phyloP scores from a whole-genome alignment of 768 basidiomycete genomes.

The Mycena rebaudengoi region DNA sequence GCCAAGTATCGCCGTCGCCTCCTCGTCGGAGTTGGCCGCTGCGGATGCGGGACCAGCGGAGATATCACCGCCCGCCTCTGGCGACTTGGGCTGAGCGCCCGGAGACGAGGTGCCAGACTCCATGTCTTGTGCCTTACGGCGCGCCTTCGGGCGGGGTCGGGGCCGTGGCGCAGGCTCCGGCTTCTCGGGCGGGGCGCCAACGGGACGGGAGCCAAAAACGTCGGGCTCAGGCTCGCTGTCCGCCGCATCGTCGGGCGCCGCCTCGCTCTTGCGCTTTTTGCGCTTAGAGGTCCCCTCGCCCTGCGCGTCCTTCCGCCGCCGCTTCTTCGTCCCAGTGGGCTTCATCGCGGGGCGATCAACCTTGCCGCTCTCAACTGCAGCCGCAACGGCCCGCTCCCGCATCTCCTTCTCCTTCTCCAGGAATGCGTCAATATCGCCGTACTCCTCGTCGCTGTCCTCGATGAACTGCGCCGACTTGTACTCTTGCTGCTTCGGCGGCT shows the following conservation, averaged over 20 bases:
- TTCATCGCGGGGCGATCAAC: slow-evolving; percentile 61
- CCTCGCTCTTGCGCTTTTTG: slow-evolving; percentile 14
- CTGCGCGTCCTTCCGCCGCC: slow-evolving; percentile 5
- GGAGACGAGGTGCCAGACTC: slow-evolving; percentile 1
- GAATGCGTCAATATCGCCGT: slow-evolving; percentile 84
- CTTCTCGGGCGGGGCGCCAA: neutral
- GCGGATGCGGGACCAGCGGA: neutral
- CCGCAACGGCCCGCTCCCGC: slow-evolving; percentile 31
- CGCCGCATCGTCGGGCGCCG: neutral
- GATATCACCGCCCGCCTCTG: slow-evolving; percentile 11
- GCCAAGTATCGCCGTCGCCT: neutral
- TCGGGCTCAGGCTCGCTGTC: neutral
- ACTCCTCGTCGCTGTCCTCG: slow-evolving; percentile 89
- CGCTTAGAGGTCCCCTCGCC: slow-evolving; percentile 8
- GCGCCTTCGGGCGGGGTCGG: neutral
- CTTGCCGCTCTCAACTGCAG: slow-evolving; percentile 1
- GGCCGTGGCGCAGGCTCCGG: neutral
- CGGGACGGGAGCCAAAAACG: slow-evolving; percentile 13
- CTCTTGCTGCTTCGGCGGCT: slow-evolving; percentile 49
- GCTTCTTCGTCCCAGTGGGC: slow-evolving; percentile 56
- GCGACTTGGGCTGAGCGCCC: neutral
- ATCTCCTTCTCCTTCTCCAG: slow-evolving; percentile 42
- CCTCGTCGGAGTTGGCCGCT: slow-evolving; percentile 10
- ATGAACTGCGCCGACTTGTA: slow-evolving; percentile 94
- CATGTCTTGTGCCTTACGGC: slow-evolving; percentile 9